Percentiles rank a stretch among this genome's conserved stretches.
Evolutionary conservation across 139 green algal genomes (phyloP).

Genomic region (Auxenochlorella protothecoides): DNA sequence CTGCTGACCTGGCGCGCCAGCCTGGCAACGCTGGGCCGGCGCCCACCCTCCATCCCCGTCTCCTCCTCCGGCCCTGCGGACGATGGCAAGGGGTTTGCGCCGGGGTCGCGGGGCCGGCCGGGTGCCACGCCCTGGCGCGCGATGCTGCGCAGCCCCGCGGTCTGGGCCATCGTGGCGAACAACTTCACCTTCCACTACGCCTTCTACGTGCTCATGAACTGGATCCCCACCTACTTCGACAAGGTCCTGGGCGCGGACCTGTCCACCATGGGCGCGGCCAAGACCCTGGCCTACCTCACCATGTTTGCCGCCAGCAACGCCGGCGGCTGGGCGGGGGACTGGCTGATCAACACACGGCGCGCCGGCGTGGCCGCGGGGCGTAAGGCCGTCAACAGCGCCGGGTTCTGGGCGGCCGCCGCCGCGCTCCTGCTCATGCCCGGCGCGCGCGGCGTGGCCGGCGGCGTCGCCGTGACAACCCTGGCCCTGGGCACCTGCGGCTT

Average conservation of each 20-base stretch:
- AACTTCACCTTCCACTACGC: slow-evolving; percentile 99
- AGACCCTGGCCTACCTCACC: slow-evolving; percentile 83
- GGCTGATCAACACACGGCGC: slow-evolving; percentile 53
- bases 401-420: slow-evolving; percentile 41
- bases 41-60: no score
- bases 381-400: slow-evolving; percentile 80
- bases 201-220: slow-evolving; percentile 99
- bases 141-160: slow-evolving; percentile 54
- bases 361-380: slow-evolving; percentile 46
- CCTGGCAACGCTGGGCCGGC: background rate
- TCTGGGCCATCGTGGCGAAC: slow-evolving; percentile 93
- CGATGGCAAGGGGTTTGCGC: no score
- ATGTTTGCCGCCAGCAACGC: slow-evolving; percentile 86
- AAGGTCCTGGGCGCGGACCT: slow-evolving; percentile 65
- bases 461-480: slow-evolving; percentile 32
- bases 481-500: slow-evolving; percentile 47
- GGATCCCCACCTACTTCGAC: slow-evolving; percentile 96
- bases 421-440: slow-evolving; percentile 68
- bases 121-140: slow-evolving; percentile 44
- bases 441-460: slow-evolving; percentile 15
- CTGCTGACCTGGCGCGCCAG: slow-evolving; percentile 55
- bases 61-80: no score
- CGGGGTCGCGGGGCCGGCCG: slow-evolving; percentile 9
- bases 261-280: slow-evolving; percentile 51
- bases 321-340: slow-evolving; percentile 74